Conservation (phyloP, 768 basidiomycete species). For the Termitomyces bulborhizus region DNA sequence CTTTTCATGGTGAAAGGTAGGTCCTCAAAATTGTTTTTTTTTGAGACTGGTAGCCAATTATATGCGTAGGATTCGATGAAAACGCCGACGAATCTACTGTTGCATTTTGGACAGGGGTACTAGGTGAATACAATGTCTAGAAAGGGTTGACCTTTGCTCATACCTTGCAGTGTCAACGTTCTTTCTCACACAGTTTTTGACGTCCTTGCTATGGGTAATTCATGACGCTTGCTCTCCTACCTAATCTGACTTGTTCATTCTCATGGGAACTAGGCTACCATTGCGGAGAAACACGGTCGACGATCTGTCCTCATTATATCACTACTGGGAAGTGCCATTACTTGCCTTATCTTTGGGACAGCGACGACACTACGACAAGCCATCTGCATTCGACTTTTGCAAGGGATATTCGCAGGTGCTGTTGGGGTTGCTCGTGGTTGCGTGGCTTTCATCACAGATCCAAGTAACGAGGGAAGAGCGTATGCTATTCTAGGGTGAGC, state of each 20-base stretch:
- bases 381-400: constrained; percentile 77
- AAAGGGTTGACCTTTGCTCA: constrained; percentile 4
- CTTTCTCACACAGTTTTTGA: constrained; percentile 94
- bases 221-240: constrained; percentile 2
- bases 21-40: constrained; percentile 5
- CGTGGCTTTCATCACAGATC: constrained; percentile 82
- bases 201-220: constrained; percentile 85
- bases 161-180: constrained; percentile 61
- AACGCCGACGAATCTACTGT: constrained; percentile 77
- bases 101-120: constrained; percentile 84
- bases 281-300: constrained; percentile 87
- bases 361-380: constrained; percentile 73
- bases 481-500: constrained; percentile 85
- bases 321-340: constrained; percentile 77
- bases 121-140: constrained; percentile 43
- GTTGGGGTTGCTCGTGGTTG: constrained; percentile 92
- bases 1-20: constrained; percentile 91
- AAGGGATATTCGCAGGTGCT: constrained; percentile 90
- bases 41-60: not conserved
- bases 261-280: constrained; percentile 61
- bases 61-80: constrained; percentile 53
- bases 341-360: constrained; percentile 75
- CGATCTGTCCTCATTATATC: constrained; percentile 82
- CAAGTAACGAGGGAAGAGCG: constrained; percentile 89
- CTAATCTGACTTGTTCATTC: constrained; percentile 11